Base-by-base conservation (phyloP, 306 rosid genomes). In the Abrus pulchellus region DNA sequence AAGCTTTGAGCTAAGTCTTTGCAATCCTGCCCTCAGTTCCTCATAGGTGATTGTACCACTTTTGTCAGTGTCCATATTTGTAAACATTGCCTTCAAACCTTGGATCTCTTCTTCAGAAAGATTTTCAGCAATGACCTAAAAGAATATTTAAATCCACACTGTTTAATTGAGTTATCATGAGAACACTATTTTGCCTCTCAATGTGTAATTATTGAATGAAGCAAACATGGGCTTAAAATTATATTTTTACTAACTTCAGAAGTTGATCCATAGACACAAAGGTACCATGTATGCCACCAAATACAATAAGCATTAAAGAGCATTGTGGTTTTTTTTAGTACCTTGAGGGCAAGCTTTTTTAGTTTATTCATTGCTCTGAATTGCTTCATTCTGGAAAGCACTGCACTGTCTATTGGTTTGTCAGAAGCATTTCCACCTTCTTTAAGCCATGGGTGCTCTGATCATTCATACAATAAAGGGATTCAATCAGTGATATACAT, bases 301-400 rank as follows among this genome's bases (percentile, higher is more conserved):
- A 33, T 44, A 63, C 6, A 74, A 53, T 14, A 74, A 30, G 38
- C 52, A 59, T 63, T 20, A 48, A 74, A 61, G 30, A 61, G 27
- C 60, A 43, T 3, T 20, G 65, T 63, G 33, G 41, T 84, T 89
- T 72, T 72, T 45, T 74, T 6, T n/a, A n/a, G n/a, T n/a, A 91
- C 97, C 97, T 92, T 94, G 65, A 94, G 86, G 56, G 98, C 98
- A 62, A 94, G 96, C 85, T 92, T 89, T 87, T 94, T 94, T 36
- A 94, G 90, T 82, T 94, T 92, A 81, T 94, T 94, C 98, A 94
- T 94, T 32, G 94, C 97, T 86, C 96, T 89, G 82, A 94, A 94
- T 80, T 94, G 98, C 90, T 94, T 94, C 97, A 94, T 87, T 88
- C 98, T 87, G 14, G 98, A 89, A 53, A 92, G 94, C 54, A 94